Percentiles rank a stretch among this genome's conserved stretches.
phyloP scores from a whole-genome alignment of 352 stramenopile species.

The Phytophthora ramorum region DNA sequence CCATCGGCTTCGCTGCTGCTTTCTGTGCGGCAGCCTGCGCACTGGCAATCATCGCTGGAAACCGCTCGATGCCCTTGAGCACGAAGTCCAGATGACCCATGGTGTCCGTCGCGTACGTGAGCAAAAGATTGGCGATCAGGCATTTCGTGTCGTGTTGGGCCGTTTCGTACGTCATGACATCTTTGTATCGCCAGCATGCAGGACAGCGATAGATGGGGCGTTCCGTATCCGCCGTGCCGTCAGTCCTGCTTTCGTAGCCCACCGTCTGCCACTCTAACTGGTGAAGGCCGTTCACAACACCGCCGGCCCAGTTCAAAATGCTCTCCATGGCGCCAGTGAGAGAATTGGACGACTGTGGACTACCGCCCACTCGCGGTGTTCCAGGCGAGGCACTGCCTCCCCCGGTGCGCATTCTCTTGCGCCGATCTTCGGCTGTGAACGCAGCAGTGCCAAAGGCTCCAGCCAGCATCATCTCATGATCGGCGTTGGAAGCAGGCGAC shows the following conservation, averaged over 20 bases:
- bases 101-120: conserved; percentile 84
- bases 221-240: conserved; percentile 73
- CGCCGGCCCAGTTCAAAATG: conserved; percentile 74
- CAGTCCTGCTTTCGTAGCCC: conserved; percentile 79
- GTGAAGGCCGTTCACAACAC: conserved; percentile 77
- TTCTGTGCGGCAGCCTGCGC: conserved; percentile 55
- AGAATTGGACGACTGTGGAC: conserved; percentile 41
- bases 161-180: conserved; percentile 86
- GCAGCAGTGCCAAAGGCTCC: conserved; percentile 47
- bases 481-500: conserved; percentile 71
- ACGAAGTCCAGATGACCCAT: conserved; percentile 81
- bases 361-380: conserved; percentile 39
- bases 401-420: conserved; percentile 71
- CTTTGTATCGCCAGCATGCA: conserved; percentile 86
- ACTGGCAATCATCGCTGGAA: conserved; percentile 67
- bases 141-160: conserved; percentile 87
- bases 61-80: conserved; percentile 79
- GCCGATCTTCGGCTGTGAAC: conserved; percentile 69
- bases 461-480: conserved; percentile 63
- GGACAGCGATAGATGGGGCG: conserved; percentile 85
- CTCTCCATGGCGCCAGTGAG: conserved; percentile 77
- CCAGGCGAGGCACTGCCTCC: conserved; percentile 29
- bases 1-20: conserved; percentile 51
- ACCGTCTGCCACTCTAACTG: conserved; percentile 86
- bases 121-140: conserved; percentile 81